Conservation (phyloP, 148 eudicot species). For the Oxyria digyna region DNA sequence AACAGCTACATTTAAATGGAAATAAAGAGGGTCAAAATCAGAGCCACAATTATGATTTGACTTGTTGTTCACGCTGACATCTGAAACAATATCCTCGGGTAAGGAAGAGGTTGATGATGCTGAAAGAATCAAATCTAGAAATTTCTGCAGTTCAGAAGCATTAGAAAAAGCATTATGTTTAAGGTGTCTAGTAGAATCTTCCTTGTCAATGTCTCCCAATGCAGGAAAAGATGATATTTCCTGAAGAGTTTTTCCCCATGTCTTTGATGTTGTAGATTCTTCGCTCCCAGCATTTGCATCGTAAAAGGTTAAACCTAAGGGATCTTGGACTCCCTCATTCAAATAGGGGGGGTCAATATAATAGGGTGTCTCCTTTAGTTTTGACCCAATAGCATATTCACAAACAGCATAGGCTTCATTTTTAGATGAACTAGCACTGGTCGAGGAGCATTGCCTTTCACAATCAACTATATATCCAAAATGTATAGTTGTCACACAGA, state of each 20-base stretch:
- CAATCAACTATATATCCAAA: constrained; percentile 2
- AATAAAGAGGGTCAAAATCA: neutral
- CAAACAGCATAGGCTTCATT: neutral
- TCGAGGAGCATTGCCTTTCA: neutral
- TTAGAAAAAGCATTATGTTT: neutral
- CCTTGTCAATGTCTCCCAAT: neutral
- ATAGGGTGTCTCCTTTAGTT: neutral
- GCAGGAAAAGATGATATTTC: neutral
- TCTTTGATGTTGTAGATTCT: constrained; percentile 5
- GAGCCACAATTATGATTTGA: neutral
- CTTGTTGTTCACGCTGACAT: neutral
- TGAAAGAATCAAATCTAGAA: neutral
- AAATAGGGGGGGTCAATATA: neutral
- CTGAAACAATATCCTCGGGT: neutral
- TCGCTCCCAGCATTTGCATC: constrained; percentile 6
- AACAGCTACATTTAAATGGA: neutral
- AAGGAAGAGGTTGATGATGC: neutral
- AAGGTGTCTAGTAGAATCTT: neutral
- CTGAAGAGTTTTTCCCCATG: neutral
- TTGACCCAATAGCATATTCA: neutral
- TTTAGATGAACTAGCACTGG: neutral
- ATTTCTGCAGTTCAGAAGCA: neutral
- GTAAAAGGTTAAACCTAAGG: neutral
- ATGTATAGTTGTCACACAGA: neutral
- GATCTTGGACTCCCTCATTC: constrained; percentile 12